A percentile compares a stretch with the other conserved stretches of the same genome.
Evolutionary conservation across 2,329 filamentous ascomycete species (phyloP).

Genomic region (Leptographium radiaticola): DNA sequence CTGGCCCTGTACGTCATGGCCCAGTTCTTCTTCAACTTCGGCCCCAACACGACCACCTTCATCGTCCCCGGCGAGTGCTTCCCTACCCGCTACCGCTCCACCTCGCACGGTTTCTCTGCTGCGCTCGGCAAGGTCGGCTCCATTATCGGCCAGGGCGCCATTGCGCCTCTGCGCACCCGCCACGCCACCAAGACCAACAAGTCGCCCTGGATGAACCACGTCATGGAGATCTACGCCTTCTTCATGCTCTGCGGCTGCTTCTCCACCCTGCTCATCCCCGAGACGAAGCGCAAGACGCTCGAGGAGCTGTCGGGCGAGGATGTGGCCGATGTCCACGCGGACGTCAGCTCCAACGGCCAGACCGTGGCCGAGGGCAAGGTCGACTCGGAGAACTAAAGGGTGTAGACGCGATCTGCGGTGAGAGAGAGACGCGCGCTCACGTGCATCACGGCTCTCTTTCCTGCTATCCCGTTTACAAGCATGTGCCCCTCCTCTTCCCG

Average conservation of each 20-base stretch:
- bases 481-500: too few relatives aligned
- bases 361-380: constrained; percentile 7
- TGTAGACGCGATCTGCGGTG: too few relatives aligned
- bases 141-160: constrained; percentile 44
- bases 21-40: constrained; percentile 49
- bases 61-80: constrained; percentile 44
- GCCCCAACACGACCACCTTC: constrained; percentile 44
- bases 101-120: constrained; percentile 44
- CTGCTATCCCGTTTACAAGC: too few relatives aligned
- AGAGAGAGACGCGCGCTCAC: too few relatives aligned
- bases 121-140: constrained; percentile 42
- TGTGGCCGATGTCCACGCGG: constrained; percentile 10
- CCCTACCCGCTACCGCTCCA: constrained; percentile 43
- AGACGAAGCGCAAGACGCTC: constrained; percentile 63
- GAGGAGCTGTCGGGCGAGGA: constrained; percentile 39
- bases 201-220: constrained; percentile 61
- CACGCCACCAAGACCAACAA: constrained; percentile 25
- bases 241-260: constrained; percentile 65
- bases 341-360: neutral
- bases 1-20: constrained; percentile 41
- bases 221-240: constrained; percentile 60
- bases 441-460: too few relatives aligned
- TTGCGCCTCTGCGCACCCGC: constrained; percentile 37
- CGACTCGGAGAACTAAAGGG: neutral
- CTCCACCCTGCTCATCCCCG: constrained; percentile 57